Evolutionary conservation across 495 filamentous ascomycete species (phyloP), one percentile per base, ranked within the genome.

Genomic region (Tuber umbilicatum): DNA sequence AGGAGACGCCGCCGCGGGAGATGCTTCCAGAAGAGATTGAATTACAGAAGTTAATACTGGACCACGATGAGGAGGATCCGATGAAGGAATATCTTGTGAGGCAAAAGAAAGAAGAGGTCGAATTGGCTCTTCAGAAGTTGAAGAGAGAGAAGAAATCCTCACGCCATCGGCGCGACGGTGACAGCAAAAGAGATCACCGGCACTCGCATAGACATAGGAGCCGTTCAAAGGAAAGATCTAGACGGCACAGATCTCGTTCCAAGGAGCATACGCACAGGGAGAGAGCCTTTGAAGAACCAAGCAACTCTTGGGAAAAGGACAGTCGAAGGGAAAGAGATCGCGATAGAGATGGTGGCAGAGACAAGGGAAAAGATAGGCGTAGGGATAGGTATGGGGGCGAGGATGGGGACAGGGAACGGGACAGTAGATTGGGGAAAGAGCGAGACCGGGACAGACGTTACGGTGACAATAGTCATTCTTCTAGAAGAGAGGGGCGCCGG

Each of bases 1-100:
- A 74, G 45, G 60, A 70, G 14, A 70, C 55, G 38, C 67, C 76
- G 10, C 31, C 76, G 50, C 79, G 55, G 9, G 70, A 71, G 73
- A 43, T 90, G 80, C 78, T 91, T 27, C 88, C 86, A 77, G 90
- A 92, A 78, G 94, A 97, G 84, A 85, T 84, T 68, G 94, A 97
- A 82, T 82, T 98, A 68, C 88, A 87, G 73, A 88, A 89, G 71
- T 81, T 97, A 79, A 89, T 95, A 27, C 84, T 86, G 74, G 89
- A 93, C 31, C 91, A 96, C 77, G 94, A 97, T 77, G 94, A 97
- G 37, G 95, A 97, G 79, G 94, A 99, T 84, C 94, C 95, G 2
- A 97, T 98, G 95, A 98, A 97, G 84, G 89, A 89, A 71, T 96
- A 92, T 81, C 83, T 97, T 70, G 87, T 97, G 38, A 86, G 93